Percentiles rank a stretch among this genome's conserved stretches.
Conservation (phyloP, 495 filamentous ascomycete species). For the Penicillium psychrofluorescens region DNA sequence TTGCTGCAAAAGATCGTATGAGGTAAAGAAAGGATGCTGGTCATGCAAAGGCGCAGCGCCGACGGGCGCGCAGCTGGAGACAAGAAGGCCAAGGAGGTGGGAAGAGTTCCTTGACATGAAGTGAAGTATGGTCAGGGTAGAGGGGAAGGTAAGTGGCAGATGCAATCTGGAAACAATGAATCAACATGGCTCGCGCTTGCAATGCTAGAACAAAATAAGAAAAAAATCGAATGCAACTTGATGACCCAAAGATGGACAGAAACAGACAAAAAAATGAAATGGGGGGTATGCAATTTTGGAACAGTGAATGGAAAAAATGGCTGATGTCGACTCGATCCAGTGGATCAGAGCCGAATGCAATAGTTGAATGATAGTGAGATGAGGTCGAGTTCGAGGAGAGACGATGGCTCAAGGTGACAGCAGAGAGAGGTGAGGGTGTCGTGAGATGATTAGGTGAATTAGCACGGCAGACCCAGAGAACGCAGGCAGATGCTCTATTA, state of each 20-base stretch:
- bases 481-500: slow-evolving; percentile 9
- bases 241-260: slow-evolving; percentile 25
- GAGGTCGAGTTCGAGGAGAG: slow-evolving; percentile 1
- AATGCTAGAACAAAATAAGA: slow-evolving; percentile 38
- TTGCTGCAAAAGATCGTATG: slow-evolving; percentile 20
- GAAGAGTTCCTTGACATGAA: slow-evolving; percentile 4
- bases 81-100: slow-evolving; percentile 6
- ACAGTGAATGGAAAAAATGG: slow-evolving; percentile 18
- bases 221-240: slow-evolving; percentile 32
- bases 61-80: slow-evolving; percentile 19
- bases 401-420: not conserved
- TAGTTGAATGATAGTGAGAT: slow-evolving; percentile 5
- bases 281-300: slow-evolving; percentile 40
- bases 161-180: slow-evolving; percentile 30
- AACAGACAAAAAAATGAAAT: slow-evolving; percentile 12
- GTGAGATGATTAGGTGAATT: slow-evolving; percentile 11
- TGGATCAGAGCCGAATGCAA: slow-evolving; percentile 22
- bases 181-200: slow-evolving; percentile 42
- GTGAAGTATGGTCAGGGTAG: slow-evolving; percentile 3
- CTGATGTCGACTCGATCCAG: slow-evolving; percentile 17
- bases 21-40: slow-evolving; percentile 2
- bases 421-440: not conserved
- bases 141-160: slow-evolving; percentile 15
- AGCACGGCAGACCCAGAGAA: slow-evolving; percentile 4
- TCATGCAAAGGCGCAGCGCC: slow-evolving; percentile 24